phyloP scores from a whole-genome alignment of 768 basidiomycete genomes.

The Tulasnella calospora region DNA sequence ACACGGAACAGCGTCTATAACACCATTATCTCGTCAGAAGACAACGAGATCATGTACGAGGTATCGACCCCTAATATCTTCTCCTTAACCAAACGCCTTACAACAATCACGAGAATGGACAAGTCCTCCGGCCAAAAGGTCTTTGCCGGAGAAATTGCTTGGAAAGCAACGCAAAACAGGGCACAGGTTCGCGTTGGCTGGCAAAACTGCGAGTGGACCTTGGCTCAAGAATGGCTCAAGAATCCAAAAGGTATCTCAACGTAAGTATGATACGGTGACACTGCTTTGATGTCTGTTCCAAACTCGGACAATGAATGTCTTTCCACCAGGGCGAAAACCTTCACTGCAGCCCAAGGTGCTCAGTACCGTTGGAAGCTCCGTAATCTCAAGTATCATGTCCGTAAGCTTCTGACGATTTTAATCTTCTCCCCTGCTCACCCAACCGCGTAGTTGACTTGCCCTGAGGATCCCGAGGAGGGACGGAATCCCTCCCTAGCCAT shows the following conservation, averaged over 20 bases:
- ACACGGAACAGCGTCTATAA: constrained; percentile 17
- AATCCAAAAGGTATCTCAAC: neutral
- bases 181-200: constrained; percentile 5
- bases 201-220: constrained; percentile 15
- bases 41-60: constrained; percentile 20
- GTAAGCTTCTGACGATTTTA: neutral
- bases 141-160: constrained; percentile 21
- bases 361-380: constrained; percentile 8
- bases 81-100: neutral
- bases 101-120: constrained; percentile 8
- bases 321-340: constrained; percentile 8
- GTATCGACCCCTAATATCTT: constrained; percentile 11
- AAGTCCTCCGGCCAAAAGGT: neutral
- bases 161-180: neutral
- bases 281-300: neutral
- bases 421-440: neutral
- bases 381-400: neutral
- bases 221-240: neutral
- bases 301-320: neutral
- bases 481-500: neutral
- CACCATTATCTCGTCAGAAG: neutral
- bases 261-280: neutral
- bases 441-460: neutral
- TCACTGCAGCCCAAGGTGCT: constrained; percentile 3
- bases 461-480: neutral